These are phyloP conservation scores for Inonotus obliquus DNA, from an alignment of 1,284 basidiomycete species.

Conservation along the genomic window DNA sequence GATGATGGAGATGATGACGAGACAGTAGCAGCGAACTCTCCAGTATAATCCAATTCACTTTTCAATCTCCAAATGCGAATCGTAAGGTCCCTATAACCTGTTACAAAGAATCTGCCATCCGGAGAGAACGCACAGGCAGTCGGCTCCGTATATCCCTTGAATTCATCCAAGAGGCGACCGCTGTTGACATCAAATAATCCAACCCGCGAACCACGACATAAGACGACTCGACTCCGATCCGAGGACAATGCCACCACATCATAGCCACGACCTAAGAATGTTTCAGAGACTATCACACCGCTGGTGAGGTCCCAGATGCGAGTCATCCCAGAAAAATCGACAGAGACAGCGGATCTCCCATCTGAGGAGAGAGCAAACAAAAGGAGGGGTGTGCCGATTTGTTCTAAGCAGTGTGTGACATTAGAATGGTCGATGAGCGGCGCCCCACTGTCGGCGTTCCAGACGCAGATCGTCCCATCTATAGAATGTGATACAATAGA, in stretches of 20 bases:
- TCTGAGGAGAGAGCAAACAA: background rate
- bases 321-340: background rate
- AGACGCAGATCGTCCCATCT: constrained; percentile 5
- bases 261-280: background rate
- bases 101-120: constrained; percentile 16
- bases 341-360: background rate
- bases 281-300: background rate
- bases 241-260: no score
- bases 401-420: no score
- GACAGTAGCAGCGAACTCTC: no score
- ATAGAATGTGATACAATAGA: background rate
- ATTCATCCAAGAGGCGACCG: no score
- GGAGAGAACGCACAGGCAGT: constrained; percentile 75
- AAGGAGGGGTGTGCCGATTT: no score
- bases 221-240: no score
- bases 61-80: constrained; percentile 19
- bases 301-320: constrained; percentile 7
- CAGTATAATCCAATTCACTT: constrained; percentile 1
- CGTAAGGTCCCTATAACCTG: constrained; percentile 12
- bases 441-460: constrained; percentile 3
- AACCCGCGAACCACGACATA: no score
- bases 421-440: background rate
- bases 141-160: constrained; percentile 8
- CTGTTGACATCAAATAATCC: no score
- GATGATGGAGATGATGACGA: no score